A percentile compares a stretch with the other conserved stretches of the same genome.
phyloP scores from a whole-genome alignment of 352 stramenopile species.

The Pythium folliculosum region DNA sequence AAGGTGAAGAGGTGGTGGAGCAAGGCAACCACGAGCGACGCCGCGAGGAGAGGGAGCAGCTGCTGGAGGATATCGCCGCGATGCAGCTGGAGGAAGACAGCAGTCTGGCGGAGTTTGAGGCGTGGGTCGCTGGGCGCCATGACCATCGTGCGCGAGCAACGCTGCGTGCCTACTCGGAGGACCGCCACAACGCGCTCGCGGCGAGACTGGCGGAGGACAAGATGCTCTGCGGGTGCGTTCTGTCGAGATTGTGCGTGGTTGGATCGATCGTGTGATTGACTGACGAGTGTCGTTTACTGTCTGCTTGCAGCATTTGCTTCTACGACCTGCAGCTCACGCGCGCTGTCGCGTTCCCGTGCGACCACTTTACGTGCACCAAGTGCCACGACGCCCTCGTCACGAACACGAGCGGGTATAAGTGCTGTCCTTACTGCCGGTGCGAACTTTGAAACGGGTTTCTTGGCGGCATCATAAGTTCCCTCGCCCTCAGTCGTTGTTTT shows the following conservation, averaged over 20 bases:
- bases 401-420: constrained; percentile 54
- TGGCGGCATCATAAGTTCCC: neutral
- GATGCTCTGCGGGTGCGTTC: constrained; percentile 53
- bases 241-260: neutral
- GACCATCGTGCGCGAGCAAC: neutral
- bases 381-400: constrained; percentile 56
- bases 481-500: too few species aligned
- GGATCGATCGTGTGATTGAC: neutral
- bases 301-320: constrained; percentile 60
- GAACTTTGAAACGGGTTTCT: neutral
- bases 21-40: constrained; percentile 5
- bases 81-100: constrained; percentile 37
- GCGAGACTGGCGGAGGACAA: constrained; percentile 60
- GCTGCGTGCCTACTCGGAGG: constrained; percentile 44
- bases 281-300: neutral
- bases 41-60: constrained; percentile 33
- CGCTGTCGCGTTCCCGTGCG: constrained; percentile 58
- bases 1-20: constrained; percentile 10
- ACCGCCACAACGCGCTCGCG: constrained; percentile 51
- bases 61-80: constrained; percentile 45
- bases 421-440: constrained; percentile 67
- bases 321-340: constrained; percentile 56
- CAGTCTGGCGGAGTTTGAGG: constrained; percentile 50
- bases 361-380: constrained; percentile 65
- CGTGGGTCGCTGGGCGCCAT: constrained; percentile 26